These are phyloP conservation scores for Cicer bijugum DNA, from an alignment of 306 rosid species.

Conservation along the genomic window DNA sequence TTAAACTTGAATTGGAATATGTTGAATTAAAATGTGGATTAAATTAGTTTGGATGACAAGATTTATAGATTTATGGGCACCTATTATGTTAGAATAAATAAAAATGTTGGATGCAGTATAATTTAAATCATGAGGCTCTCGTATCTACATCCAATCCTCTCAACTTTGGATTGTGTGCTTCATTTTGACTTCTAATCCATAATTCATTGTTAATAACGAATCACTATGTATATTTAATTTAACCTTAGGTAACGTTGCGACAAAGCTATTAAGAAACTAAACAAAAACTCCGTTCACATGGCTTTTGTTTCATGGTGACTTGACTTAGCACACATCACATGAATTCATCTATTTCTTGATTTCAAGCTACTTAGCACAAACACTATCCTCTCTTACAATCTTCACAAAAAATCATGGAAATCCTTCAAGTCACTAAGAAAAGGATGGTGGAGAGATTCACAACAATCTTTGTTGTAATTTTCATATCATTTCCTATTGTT, in stretches of 20 bases:
- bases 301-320: background rate
- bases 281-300: background rate
- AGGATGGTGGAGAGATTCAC: background rate
- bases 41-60: too few relatives aligned
- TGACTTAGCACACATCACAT: background rate
- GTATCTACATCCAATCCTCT: too few relatives aligned
- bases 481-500: conserved; percentile 10
- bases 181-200: conserved; percentile 3
- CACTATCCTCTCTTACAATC: background rate
- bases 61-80: too few relatives aligned
- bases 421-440: background rate
- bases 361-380: background rate
- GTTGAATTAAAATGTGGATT: too few relatives aligned
- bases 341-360: background rate
- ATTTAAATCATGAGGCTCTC: too few relatives aligned
- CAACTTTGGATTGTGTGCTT: background rate
- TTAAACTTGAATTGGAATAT: too few relatives aligned
- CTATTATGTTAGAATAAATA: too few relatives aligned
- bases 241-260: background rate
- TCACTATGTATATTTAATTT: background rate
- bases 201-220: background rate
- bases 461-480: background rate
- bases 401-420: background rate
- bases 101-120: too few relatives aligned
- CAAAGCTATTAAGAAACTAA: background rate